Conservation (phyloP, 345 rosid species). For the Streptanthus diversifolius region DNA sequence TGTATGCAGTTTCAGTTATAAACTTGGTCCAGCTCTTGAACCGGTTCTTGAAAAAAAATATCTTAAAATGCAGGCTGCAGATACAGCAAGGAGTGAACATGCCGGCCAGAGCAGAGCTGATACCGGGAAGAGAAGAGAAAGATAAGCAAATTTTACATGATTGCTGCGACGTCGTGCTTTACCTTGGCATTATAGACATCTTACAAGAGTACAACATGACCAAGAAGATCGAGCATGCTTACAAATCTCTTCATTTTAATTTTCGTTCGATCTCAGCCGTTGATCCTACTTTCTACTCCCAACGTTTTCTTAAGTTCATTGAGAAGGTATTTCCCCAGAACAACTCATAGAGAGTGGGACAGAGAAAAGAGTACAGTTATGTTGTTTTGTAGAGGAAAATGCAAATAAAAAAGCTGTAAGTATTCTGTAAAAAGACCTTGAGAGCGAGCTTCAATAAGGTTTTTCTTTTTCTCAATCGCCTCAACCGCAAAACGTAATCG, state of each 20-base stretch:
- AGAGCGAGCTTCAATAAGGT: not conserved
- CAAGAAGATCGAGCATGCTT: constrained; percentile 91
- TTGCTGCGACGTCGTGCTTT: constrained; percentile 78
- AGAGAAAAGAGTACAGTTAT: constrained; percentile 2
- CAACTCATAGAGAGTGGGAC: not conserved
- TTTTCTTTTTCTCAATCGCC: not conserved
- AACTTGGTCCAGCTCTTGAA: not conserved
- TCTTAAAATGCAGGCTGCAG: constrained; percentile 54
- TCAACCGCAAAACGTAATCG: constrained; percentile 2
- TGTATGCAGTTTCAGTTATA: not conserved
- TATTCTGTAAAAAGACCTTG: constrained; percentile 13
- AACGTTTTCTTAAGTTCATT: constrained; percentile 81
- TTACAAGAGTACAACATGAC: constrained; percentile 85
- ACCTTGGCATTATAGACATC: constrained; percentile 89
- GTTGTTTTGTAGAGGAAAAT: constrained; percentile 3
- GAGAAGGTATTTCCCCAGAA: constrained; percentile 64
- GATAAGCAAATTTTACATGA: constrained; percentile 61
- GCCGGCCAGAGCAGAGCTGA: constrained; percentile 92
- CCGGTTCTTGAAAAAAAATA: not conserved
- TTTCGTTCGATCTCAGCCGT: constrained; percentile 82
- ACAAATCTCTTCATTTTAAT: constrained; percentile 88
- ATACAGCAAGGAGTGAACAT: constrained; percentile 96
- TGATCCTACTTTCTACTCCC: constrained; percentile 82
- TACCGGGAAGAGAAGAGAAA: constrained; percentile 73
- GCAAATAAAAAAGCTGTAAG: not conserved